These are phyloP conservation scores for Pezicula radicicola DNA, from an alignment of 2,329 filamentous ascomycete species.

Conservation along the genomic window DNA sequence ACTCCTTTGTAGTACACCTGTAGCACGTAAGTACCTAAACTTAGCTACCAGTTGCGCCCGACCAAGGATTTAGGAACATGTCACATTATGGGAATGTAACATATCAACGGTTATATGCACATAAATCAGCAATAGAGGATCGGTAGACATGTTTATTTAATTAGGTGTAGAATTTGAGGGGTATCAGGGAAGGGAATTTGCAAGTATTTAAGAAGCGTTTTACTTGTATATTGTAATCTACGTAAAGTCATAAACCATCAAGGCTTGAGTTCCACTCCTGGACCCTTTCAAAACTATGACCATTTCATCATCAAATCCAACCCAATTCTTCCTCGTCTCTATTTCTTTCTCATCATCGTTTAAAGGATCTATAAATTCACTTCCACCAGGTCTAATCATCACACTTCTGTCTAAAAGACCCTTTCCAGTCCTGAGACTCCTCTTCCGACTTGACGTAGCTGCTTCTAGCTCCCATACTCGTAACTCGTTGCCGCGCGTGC, in stretches of 20 bases:
- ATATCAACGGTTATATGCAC: no score
- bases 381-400: slow-evolving; percentile 41
- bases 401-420: slow-evolving; percentile 48
- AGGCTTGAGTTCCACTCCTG: slow-evolving; percentile 51
- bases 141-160: no score
- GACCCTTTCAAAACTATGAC: slow-evolving; percentile 64
- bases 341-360: slow-evolving; percentile 5
- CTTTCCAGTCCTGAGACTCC: slow-evolving; percentile 32
- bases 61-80: no score
- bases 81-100: no score
- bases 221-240: slow-evolving; percentile 24
- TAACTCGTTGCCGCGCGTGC: slow-evolving; percentile 53
- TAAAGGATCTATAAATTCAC: slow-evolving; percentile 5
- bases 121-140: no score
- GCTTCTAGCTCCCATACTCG: slow-evolving; percentile 70
- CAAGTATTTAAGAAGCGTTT: no score
- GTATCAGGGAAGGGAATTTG: no score
- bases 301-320: slow-evolving; percentile 71
- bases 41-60: no score
- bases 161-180: no score
- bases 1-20: no score
- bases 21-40: no score
- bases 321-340: slow-evolving; percentile 42
- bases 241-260: slow-evolving; percentile 70
- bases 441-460: slow-evolving; percentile 14